Evolutionary conservation across 345 rosid species (phyloP).

Genomic region (Citrus inodora): DNA sequence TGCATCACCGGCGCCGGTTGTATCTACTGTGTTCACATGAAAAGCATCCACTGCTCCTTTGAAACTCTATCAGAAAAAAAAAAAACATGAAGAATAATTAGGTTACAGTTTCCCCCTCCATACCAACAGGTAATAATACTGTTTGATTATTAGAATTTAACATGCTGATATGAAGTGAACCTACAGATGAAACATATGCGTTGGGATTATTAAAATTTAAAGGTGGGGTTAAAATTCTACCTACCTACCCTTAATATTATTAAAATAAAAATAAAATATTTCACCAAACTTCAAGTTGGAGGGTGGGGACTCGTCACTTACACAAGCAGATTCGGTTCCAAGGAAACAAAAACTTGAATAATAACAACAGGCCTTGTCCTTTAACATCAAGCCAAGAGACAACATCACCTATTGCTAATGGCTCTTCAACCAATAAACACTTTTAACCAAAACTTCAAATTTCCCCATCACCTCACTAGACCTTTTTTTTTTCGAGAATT

Average conservation of each 20-base stretch:
- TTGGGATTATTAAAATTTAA: neutral
- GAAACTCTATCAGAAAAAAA: constrained; percentile 42
- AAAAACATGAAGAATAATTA: neutral
- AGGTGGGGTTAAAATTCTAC: neutral
- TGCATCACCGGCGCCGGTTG: constrained; percentile 98
- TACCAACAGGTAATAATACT: neutral
- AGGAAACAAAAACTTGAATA: neutral
- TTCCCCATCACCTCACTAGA: neutral
- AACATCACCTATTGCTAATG: neutral
- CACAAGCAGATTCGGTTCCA: neutral
- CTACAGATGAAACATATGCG: neutral
- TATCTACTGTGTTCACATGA: constrained; percentile 73
- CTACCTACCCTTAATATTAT: neutral
- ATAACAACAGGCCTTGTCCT: neutral
- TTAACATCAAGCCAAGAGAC: neutral
- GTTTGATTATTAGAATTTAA: neutral
- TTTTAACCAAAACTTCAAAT: neutral
- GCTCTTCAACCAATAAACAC: neutral
- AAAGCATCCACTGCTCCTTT: constrained; percentile 75
- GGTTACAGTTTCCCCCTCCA: neutral
- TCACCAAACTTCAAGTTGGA: constrained; percentile 1
- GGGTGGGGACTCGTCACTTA: neutral
- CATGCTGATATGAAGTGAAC: neutral
- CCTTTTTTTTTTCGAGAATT: neutral
- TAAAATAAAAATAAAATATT: neutral